These are phyloP conservation scores for Kurtzmaniella quercitrusa DNA, from an alignment of 1,139 yeast species.

Conservation along the genomic window DNA sequence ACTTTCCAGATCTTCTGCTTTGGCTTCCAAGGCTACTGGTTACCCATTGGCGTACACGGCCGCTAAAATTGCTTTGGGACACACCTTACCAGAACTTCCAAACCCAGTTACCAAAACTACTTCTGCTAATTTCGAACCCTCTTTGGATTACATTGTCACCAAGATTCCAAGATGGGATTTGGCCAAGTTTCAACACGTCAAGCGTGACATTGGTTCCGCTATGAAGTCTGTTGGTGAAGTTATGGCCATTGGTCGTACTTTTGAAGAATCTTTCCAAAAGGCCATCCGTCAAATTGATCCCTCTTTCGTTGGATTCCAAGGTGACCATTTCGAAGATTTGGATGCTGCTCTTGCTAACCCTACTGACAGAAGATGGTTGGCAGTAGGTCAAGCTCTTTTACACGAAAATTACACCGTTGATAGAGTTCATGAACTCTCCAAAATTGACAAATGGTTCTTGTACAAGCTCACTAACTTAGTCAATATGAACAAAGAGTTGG, in stretches of 20 bases:
- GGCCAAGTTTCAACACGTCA: constrained; percentile 90
- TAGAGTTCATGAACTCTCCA: constrained; percentile 81
- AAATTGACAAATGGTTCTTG: constrained; percentile 95
- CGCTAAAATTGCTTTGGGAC: constrained; percentile 93
- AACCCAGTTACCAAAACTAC: constrained; percentile 96
- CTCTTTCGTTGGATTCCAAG: constrained; percentile 87
- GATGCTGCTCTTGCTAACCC: constrained; percentile 83
- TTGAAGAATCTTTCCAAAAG: constrained; percentile 97
- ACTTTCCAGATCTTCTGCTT: constrained; percentile 93
- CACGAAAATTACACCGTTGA: constrained; percentile 91
- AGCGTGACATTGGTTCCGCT: constrained; percentile 88
- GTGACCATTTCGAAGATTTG: constrained; percentile 73
- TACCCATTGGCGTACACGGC: constrained; percentile 98
- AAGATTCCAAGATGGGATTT: constrained; percentile 99
- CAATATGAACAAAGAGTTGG: constrained; percentile 78
- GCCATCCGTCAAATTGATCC: constrained; percentile 98
- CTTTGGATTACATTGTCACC: constrained; percentile 92
- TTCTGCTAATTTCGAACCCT: constrained; percentile 94
- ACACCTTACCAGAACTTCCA: constrained; percentile 90
- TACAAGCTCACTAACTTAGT: constrained; percentile 89
- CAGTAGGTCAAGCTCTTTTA: constrained; percentile 93
- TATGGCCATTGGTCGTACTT: constrained; percentile 97
- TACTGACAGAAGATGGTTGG: constrained; percentile 96
- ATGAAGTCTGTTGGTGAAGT: constrained; percentile 99
- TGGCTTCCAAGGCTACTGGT: constrained; percentile 98